These are phyloP conservation scores for Claviceps africana DNA, from an alignment of 2,329 filamentous ascomycete species.

Conservation along the genomic window DNA sequence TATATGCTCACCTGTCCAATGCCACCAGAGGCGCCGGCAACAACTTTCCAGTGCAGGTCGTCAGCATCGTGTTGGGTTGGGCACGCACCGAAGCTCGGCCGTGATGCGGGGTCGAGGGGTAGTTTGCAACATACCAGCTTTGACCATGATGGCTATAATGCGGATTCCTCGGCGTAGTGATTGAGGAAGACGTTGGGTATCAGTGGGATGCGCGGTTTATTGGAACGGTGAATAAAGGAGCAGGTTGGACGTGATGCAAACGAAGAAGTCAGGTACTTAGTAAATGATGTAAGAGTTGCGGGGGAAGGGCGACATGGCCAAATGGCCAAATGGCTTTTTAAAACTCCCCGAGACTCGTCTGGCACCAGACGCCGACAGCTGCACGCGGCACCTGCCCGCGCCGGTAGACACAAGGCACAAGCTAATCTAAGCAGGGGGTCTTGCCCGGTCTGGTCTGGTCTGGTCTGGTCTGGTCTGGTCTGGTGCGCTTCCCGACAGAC, in stretches of 20 bases:
- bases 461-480: not conserved
- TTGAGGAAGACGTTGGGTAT: not conserved
- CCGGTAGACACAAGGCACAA: not conserved
- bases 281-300: not conserved
- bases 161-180: not conserved
- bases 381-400: not conserved
- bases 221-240: not conserved
- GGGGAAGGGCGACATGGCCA: not conserved
- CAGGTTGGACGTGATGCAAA: not conserved
- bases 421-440: not conserved
- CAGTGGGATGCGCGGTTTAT: not conserved
- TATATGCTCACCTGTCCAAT: constrained; percentile 71
- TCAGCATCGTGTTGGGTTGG: constrained; percentile 4
- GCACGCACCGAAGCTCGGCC: not conserved
- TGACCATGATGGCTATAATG: constrained; percentile 35
- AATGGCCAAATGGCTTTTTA: not conserved
- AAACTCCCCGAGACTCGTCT: not conserved
- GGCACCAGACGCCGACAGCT: no score
- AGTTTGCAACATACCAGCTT: constrained; percentile 36
- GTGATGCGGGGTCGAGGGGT: constrained; percentile 14
- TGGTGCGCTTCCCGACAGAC: not conserved
- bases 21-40: constrained; percentile 93
- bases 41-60: constrained; percentile 33
- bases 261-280: not conserved
- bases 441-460: no score